Evolutionary conservation across 768 basidiomycete genomes (phyloP), one percentile per base, ranked within the genome.

Genomic region (Kondoa malvinella): DNA sequence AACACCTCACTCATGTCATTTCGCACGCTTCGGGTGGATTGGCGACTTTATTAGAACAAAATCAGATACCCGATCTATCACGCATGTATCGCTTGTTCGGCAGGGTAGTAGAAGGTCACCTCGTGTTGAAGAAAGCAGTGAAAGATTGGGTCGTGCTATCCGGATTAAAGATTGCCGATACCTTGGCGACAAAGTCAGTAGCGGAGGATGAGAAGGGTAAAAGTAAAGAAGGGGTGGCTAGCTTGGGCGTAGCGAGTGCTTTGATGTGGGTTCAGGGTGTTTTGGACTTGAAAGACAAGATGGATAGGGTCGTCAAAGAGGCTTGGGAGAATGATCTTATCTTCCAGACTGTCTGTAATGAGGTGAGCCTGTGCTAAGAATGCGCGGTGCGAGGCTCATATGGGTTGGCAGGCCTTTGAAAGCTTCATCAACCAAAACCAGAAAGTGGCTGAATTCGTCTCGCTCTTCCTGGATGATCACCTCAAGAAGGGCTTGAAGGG

Each of bases 401-500:
- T 17, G 8, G 32, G 62, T 63, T n/a, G 2, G 8, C 71, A 99
- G 94, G 92, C 92, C 0, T 97, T 96, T 75, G 85, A 87, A 77
- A 82, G 84, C 1, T 95, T 96, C 76, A 84, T 97, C 75, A 96
- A 97, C 78, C 78, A 81, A 26, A 90, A 95, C 73, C 83, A 84
- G 40, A 87, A 88, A 72, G 84, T 89, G 21, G 86, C 95, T 4
- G 95, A 99, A 75, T 97, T 85, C 76, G 89, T 97, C 56, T 97
- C 95, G 2, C 78, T 99, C 64, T 99, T 89, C 78, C 92, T 99
- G 69, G 95, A 99, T 74, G 92, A 97, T 69, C 86, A 97, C 75
- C 81, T 99, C 27, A 91, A 87, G 78, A 89, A 91, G 74, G 94
- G 94, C 0, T 81, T 96, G 32, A 95, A 90, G 79, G 90, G 91